A percentile compares a stretch with the other conserved stretches of the same genome.
Conservation (phyloP, 176 grass and related monocot genomes). For the Juncus effusus region DNA sequence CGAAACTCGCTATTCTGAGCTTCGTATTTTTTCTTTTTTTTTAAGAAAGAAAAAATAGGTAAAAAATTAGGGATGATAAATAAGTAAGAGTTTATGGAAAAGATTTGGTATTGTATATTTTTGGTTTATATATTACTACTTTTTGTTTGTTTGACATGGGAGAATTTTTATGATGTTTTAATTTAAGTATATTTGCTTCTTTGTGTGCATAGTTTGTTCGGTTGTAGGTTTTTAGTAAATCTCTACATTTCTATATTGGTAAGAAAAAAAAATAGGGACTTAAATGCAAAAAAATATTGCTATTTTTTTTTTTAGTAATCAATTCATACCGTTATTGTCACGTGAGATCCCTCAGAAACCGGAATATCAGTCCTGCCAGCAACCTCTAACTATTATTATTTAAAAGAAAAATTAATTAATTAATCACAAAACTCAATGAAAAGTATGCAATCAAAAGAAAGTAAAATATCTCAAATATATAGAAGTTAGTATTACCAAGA, state of each 20-base stretch:
- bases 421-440: neutral
- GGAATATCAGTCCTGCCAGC: conserved; percentile 70
- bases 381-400: conserved; percentile 58
- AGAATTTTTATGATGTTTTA: no score
- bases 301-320: conserved; percentile 3
- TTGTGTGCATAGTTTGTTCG: no score
- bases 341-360: conserved; percentile 89
- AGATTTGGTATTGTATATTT: no score
- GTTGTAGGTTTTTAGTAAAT: no score
- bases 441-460: neutral
- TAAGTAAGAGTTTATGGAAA: no score
- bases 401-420: neutral
- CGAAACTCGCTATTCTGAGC: conserved; percentile 75
- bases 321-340: conserved; percentile 60
- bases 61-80: no score
- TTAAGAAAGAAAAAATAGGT: neutral
- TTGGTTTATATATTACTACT: no score
- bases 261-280: no score
- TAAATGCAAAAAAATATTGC: neutral
- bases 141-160: no score
- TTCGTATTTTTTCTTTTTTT: conserved; percentile 88
- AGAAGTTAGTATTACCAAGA: no score
- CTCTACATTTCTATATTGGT: no score
- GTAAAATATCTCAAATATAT: neutral
- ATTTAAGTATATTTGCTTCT: no score